These are phyloP conservation scores for Pelargonium myrrhifolium DNA, from an alignment of 441 rosid species.

Conservation along the genomic window DNA sequence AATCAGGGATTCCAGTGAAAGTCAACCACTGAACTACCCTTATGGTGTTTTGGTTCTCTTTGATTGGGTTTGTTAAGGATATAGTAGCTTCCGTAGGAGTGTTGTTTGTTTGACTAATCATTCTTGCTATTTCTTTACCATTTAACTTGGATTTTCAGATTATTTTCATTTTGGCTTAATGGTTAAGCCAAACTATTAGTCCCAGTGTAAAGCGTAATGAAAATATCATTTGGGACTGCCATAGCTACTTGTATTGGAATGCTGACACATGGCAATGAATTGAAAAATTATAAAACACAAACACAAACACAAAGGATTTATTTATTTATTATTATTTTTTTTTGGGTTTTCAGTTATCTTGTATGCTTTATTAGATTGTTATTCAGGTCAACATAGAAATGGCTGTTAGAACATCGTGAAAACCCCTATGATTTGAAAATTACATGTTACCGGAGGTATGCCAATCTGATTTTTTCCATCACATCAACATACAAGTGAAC, in stretches of 20 bases:
- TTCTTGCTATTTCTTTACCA: neutral
- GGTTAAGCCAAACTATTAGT: neutral
- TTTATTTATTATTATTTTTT: too few relatives aligned
- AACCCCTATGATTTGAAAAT: too few relatives aligned
- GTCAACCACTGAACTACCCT: constrained; percentile 1
- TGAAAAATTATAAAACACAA: neutral
- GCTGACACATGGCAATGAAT: neutral
- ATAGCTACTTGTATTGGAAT: neutral
- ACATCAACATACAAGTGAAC: too few relatives aligned
- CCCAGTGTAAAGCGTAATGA: neutral
- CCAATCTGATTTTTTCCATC: too few relatives aligned
- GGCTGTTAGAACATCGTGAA: too few relatives aligned
- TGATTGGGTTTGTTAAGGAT: neutral
- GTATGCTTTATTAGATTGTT: too few relatives aligned
- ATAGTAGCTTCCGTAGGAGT: too few relatives aligned
- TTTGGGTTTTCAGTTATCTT: too few relatives aligned
- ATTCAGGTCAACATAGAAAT: too few relatives aligned
- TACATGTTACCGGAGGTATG: too few relatives aligned
- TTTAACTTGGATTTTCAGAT: neutral
- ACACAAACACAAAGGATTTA: too few relatives aligned
- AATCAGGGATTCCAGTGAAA: neutral
- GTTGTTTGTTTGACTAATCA: too few relatives aligned
- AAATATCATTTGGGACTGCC: neutral
- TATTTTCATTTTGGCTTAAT: neutral
- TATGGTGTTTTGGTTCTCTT: neutral